Base-by-base conservation (phyloP, 768 basidiomycete genomes). In the Lentinula edodes region DNA sequence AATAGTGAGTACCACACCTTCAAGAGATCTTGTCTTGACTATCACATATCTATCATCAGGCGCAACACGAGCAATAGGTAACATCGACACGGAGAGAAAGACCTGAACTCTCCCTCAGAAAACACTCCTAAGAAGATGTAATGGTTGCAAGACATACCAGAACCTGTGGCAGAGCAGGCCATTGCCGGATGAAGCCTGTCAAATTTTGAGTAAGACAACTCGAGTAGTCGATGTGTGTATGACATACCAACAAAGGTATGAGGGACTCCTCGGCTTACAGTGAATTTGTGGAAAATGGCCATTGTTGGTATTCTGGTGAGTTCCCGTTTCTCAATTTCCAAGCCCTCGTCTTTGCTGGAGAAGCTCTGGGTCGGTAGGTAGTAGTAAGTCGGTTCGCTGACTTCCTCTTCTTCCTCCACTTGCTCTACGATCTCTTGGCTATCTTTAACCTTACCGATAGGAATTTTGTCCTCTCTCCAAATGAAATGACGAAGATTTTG, bases 81-180 rank as follows among this genome's bases (percentile, higher is more conserved):
- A 74, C 38, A 84, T 71, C 35, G 76, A 76, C 35, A 86, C 81
- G 0, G 85, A 83, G 15, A 89, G 74, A 72, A 90, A 89, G 41
- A 90, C 80, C 82, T 87, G 59, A 38, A 16, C 58, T 43, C 12
- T 8, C 38, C 4, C 46, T 59, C 35, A 55, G 16, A 34, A 15
- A 3, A 38, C 13, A 16, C 38, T 32, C 28, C 62, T 52, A 36
- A 15, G 6, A 10, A 12, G 20, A 42, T n/a, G 28, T 34, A 1
- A 12, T 18, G 36, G n/a, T 20, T 23, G 1, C 3, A 52, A 23
- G 28, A 78, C 83, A 64, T 65, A 86, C 86, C 16, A 86, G 81
- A 32, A 89, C 79, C 2, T 79, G 76, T 38, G 88, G 88, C n/a
- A 90, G 76, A 16, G 86, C 80, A 20, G 87, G 87, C 83, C 86